Evolutionary conservation across 495 filamentous ascomycete species (phyloP).

Genomic region (Xylaria grammica): DNA sequence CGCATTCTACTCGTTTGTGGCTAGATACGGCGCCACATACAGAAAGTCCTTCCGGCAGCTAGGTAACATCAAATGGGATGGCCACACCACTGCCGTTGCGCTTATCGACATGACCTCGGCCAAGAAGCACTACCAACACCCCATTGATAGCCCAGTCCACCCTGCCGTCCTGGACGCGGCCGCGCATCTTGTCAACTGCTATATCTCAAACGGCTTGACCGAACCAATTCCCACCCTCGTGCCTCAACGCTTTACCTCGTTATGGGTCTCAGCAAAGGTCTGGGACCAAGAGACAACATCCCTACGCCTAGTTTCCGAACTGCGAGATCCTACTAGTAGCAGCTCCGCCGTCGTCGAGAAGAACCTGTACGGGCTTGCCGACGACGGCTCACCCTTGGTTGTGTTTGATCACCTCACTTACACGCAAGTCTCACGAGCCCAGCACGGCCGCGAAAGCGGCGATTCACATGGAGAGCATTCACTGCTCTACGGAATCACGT

Average conservation of each 20-base stretch:
- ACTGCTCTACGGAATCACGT: too few species aligned
- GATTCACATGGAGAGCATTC: too few species aligned
- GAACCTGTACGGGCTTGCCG: too few species aligned
- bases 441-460: too few species aligned
- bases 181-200: not conserved
- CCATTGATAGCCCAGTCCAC: not conserved
- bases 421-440: too few species aligned
- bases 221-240: not conserved
- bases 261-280: not conserved
- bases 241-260: not conserved
- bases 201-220: not conserved
- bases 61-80: not conserved
- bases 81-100: not conserved
- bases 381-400: too few species aligned
- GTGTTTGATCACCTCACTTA: too few species aligned
- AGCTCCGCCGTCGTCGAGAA: too few species aligned
- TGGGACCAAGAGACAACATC: too few species aligned
- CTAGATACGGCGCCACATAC: not conserved
- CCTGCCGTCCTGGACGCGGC: not conserved
- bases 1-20: not conserved
- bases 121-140: constrained; percentile 17
- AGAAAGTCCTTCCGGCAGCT: not conserved
- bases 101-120: not conserved
- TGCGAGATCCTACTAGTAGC: too few species aligned
- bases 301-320: too few species aligned